Evolutionary conservation across 208 protist species (phyloP), one percentile per base, ranked within the genome.

Genomic region (Trypanosoma melophagium): DNA sequence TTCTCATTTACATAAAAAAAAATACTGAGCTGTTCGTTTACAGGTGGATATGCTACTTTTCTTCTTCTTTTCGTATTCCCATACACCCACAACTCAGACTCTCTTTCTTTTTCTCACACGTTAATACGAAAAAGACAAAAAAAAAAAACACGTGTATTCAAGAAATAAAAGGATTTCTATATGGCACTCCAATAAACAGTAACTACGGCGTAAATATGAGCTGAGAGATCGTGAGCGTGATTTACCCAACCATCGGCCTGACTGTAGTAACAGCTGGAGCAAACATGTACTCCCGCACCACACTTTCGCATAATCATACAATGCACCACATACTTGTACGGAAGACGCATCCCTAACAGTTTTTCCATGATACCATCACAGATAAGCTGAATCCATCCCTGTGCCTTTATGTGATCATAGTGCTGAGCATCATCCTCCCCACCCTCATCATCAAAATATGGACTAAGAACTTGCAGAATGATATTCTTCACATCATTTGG

Each of bases 401-500:
- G 66, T 0, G 79, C 62, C 64, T 90, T 92, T 25, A 77, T 76
- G 70, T 95, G 90, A 47, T 93, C 87, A 61, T 95, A 95, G 31
- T 81, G 80, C 68, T 89, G 86, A 21, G 81, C 87, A 19, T 79
- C 77, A 64, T 92, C 77, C 45, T 77, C 71, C 31, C 79, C 71
- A 3, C 72, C 87, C 50, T 95, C 86, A 53, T 95, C 89, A 64
- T 95, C 89, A 44, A 95, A 86, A 74, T 93, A 93, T 10, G 85
- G 89, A 44, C 84, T 89, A 21, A 91, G 62, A 28, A 88, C 80
- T 60, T 95, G 89, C 54, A 93, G 42, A 40, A 95, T 90, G 50
- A 95, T 93, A 60, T 95, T 95, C 69, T 95, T 95, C 52, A 95
- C 89, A 58, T 93, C 86, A 60, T 89, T 95, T 47, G 75, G 72